These are phyloP conservation scores for Pseudevernia furfuracea DNA, from an alignment of 495 filamentous ascomycete species.

Conservation along the genomic window DNA sequence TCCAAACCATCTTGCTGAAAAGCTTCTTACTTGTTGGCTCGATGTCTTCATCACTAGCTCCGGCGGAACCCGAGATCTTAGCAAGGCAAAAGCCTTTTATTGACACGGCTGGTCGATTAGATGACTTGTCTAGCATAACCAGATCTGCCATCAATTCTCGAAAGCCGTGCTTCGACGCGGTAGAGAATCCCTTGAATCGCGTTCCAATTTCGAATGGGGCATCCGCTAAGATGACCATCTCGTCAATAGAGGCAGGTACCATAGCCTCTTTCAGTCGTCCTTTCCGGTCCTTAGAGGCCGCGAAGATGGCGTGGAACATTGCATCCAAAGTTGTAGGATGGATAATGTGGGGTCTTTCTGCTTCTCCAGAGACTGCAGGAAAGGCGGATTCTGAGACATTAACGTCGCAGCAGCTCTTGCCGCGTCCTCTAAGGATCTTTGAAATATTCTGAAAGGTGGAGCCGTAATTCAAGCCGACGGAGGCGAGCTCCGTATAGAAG, in stretches of 20 bases:
- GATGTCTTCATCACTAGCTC: not conserved
- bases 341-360: conserved; percentile 18
- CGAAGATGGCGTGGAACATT: conserved; percentile 22
- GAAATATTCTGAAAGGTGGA: conserved; percentile 32
- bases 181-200: conserved; percentile 19
- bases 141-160: conserved; percentile 18
- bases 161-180: conserved; percentile 21
- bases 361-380: not conserved
- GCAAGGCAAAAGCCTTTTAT: conserved; percentile 17
- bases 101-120: conserved; percentile 9
- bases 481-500: conserved; percentile 13
- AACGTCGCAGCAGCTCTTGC: conserved; percentile 16
- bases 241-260: conserved; percentile 24
- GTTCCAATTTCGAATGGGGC: conserved; percentile 12
- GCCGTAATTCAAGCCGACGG: conserved; percentile 24
- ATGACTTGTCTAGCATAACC: conserved; percentile 17
- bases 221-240: conserved; percentile 20
- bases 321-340: conserved; percentile 20
- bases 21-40: conserved; percentile 7
- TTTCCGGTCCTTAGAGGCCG: conserved; percentile 16
- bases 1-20: conserved; percentile 12
- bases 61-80: conserved; percentile 10
- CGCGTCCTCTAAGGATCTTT: not conserved
- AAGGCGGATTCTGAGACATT: not conserved
- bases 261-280: conserved; percentile 19